Evolutionary conservation across 495 filamentous ascomycete genomes (phyloP).

Genomic region (Penicillium parvum): DNA sequence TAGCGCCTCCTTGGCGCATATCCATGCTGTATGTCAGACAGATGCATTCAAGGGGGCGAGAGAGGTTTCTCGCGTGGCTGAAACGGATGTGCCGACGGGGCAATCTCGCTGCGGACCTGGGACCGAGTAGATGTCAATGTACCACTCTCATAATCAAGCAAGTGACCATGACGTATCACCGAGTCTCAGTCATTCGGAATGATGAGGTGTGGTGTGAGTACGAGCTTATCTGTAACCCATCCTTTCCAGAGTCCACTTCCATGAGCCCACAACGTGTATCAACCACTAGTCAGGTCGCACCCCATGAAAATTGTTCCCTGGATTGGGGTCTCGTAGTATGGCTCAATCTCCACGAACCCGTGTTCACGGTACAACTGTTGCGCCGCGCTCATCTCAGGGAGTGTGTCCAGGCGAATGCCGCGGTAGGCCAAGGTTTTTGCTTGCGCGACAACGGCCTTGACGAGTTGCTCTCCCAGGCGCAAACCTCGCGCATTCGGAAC

Average conservation of each 20-base stretch:
- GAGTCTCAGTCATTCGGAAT: too few relatives aligned
- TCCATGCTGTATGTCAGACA: conserved; percentile 17
- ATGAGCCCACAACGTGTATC: not conserved
- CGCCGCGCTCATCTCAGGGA: conserved; percentile 52
- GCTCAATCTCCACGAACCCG: conserved; percentile 50
- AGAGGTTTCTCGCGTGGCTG: conserved; percentile 33
- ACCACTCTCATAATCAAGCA: too few relatives aligned
- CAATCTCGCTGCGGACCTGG: conserved; percentile 17
- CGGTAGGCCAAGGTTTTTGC: conserved; percentile 47
- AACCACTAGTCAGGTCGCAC: conserved; percentile 20
- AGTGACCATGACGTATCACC: too few relatives aligned
- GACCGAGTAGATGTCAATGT: conserved; percentile 19
- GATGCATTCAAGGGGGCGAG: too few relatives aligned
- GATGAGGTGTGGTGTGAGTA: too few relatives aligned
- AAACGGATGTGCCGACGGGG: conserved; percentile 47
- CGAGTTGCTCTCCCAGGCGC: conserved; percentile 45
- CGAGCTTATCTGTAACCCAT: too few relatives aligned
- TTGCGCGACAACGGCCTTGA: conserved; percentile 37
- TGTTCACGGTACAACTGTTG: conserved; percentile 43
- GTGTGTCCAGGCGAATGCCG: conserved; percentile 55
- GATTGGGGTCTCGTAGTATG: conserved; percentile 56
- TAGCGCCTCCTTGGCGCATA: conserved; percentile 52
- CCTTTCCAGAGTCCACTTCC: too few relatives aligned
- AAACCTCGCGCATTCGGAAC: conserved; percentile 40
- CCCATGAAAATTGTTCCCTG: conserved; percentile 41